phyloP scores from a whole-genome alignment of 495 filamentous ascomycete genomes.

The Podospora didyma region DNA sequence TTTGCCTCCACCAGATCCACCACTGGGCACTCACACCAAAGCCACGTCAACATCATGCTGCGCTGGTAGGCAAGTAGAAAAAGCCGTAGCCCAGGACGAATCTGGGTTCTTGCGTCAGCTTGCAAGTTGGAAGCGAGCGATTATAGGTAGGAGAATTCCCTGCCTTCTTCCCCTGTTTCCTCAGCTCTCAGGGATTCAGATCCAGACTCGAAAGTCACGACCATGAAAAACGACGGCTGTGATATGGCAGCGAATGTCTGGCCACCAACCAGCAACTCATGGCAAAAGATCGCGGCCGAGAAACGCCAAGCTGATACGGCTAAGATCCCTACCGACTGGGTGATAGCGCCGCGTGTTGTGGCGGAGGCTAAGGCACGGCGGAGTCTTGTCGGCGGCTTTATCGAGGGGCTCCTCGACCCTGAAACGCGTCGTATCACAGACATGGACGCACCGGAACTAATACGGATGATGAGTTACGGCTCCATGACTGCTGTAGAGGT shows the following conservation, averaged over 20 bases:
- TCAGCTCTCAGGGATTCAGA: no score
- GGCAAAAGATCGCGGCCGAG: conserved; percentile 14
- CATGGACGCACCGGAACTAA: conserved; percentile 14
- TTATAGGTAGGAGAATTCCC: no score
- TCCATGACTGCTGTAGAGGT: conserved; percentile 33
- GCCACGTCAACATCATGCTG: no score
- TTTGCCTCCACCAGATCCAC: no score
- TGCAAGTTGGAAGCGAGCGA: no score
- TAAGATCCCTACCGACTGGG: conserved; percentile 26
- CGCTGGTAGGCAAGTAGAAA: no score
- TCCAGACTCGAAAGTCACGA: background rate
- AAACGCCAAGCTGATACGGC: conserved; percentile 17
- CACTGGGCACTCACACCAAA: no score
- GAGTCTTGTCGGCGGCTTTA: conserved; percentile 27
- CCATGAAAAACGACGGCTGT: background rate
- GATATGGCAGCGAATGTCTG: background rate
- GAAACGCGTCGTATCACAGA: conserved; percentile 15
- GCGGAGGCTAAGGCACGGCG: conserved; percentile 8
- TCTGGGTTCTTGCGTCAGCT: no score
- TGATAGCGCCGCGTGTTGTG: conserved; percentile 10
- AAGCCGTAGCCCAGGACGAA: no score
- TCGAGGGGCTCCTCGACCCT: conserved; percentile 26
- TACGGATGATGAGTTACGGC: conserved; percentile 17
- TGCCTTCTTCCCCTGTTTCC: no score
- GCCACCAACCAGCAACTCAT: background rate